phyloP scores from a whole-genome alignment of 2,329 filamentous ascomycete species.

The Sporothrix dimorphospora region DNA sequence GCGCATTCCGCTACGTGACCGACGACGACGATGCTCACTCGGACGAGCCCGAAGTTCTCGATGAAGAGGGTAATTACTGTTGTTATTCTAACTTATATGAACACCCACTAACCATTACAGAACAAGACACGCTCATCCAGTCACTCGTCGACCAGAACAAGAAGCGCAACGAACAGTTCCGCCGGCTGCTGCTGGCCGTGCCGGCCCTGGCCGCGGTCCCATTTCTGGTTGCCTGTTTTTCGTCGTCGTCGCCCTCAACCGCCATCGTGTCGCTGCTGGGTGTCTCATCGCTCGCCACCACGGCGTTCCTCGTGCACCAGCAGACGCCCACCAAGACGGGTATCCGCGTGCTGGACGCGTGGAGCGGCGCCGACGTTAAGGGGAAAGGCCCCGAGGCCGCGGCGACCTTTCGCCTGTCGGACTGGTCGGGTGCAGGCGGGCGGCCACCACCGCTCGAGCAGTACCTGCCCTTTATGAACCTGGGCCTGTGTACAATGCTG shows the following conservation, averaged over 20 bases:
- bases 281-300: constrained; percentile 65
- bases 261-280: constrained; percentile 56
- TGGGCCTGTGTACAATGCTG: constrained; percentile 58
- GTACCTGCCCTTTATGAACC: constrained; percentile 65
- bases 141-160: constrained; percentile 59
- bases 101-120: constrained; percentile 41
- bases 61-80: constrained; percentile 71
- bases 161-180: constrained; percentile 61
- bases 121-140: constrained; percentile 67
- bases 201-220: constrained; percentile 44
- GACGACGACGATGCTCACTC: constrained; percentile 59
- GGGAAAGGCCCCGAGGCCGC: constrained; percentile 31
- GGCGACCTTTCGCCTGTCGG: not conserved
- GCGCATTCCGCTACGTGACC: constrained; percentile 74
- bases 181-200: constrained; percentile 56
- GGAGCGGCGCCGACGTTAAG: constrained; percentile 40
- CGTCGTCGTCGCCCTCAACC: constrained; percentile 38
- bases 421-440: not conserved
- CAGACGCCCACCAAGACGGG: constrained; percentile 60
- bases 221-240: constrained; percentile 39
- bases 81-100: not conserved
- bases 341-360: constrained; percentile 53
- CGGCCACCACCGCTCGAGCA: constrained; percentile 53
- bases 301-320: constrained; percentile 62
- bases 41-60: constrained; percentile 64